Evolutionary conservation across 1,284 basidiomycete genomes (phyloP), one percentile per base, ranked within the genome.

Genomic region (Puccinia polysora): DNA sequence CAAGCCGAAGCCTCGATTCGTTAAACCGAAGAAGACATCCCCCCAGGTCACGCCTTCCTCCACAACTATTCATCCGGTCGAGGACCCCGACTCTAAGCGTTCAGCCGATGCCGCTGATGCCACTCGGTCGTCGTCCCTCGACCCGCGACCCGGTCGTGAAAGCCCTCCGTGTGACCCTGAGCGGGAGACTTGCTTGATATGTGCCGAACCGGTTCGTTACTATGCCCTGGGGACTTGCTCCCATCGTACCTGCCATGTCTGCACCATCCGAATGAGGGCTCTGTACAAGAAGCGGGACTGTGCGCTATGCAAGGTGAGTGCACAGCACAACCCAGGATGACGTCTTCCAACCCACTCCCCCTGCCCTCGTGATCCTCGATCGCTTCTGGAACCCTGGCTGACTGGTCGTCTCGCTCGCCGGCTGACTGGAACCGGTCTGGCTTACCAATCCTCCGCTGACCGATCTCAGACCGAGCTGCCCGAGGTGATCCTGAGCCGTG

Each of bases 171-270:
- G 83, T 15, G 32, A 73, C 74, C 10, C 77, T 76, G 32, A n/a
- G n/a, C n/a, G n/a, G n/a, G 79, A 80, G 40, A 80, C 88, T 3
- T 98, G 96, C 82, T 95, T 88, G 84, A 97, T 98, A 80, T 98
- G 95, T 78, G 93, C 95, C 0, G 93, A 98, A 78, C 89, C 89
- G 1, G 87, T 97, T 79, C 91, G 89, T 78, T 94, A 91, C 79
- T 94, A 88, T 81, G 87, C 90, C 10, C 81, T 97, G 18, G 89
- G 91, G 7, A 86, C 88, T 62, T 98, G 95, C 82, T 91, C 92
- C 78, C 95, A 98, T 80, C 83, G 89, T 50, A 92, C 89, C 6
- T 95, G 91, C 81, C 90, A 94, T 81, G 88, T 96, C 70, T 98
- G 95, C 78, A 88, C 91, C 0, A 82, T 97, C 60, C 86, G 95